Base-by-base conservation (phyloP, 257 asterid species). In the Penstemon newberryi region DNA sequence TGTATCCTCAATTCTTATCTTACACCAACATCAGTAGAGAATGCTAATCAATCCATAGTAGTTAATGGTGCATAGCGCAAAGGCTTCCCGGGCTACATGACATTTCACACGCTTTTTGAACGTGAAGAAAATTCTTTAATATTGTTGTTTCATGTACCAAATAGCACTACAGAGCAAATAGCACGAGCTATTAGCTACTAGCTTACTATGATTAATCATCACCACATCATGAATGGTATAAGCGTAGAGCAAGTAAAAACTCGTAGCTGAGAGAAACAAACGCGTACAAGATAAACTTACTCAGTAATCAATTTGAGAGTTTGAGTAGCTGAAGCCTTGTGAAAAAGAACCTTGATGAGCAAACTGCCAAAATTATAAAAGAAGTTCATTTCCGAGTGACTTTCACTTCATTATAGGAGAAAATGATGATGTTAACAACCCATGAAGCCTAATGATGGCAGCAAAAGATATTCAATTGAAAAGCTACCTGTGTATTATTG, bases 281-380 rank as follows among this genome's bases (percentile, higher is more conserved):
- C n/a, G 44, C 15, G 8, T 50, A 65, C 1, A 5, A 49, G 70
- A 4, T 13, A 52, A 40, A 53, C 86, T 74, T 59, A 83, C 92
- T 74, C 71, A 66, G 41, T 56, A 75, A 80, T 84, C 84, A 49
- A 82, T 75, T 59, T 84, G 86, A 63, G 85, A 82, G 79, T 81
- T 79, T 63, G 85, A 76, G 75, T 80, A 85, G 81, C 68, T 65
- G 56, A 84, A 64, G 75, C 84, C 83, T 78, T 82, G 86, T 19
- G 82, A 49, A 56, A 74, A 86, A 65, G 86, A 69, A 60, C 80
- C 86, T 75, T 82, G 88, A 63, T 81, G 87, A 72, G 78, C 82
- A 74, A 78, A 84, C 93, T 86, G 82, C 77, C n/a, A 79, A 51
- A 66, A 41, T 11, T 37, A 64, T 36, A 38, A 15, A 47, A 46